Evolutionary conservation across 495 filamentous ascomycete genomes (phyloP), one percentile per base, ranked within the genome.

Genomic region (Eremomyces bilateralis): DNA sequence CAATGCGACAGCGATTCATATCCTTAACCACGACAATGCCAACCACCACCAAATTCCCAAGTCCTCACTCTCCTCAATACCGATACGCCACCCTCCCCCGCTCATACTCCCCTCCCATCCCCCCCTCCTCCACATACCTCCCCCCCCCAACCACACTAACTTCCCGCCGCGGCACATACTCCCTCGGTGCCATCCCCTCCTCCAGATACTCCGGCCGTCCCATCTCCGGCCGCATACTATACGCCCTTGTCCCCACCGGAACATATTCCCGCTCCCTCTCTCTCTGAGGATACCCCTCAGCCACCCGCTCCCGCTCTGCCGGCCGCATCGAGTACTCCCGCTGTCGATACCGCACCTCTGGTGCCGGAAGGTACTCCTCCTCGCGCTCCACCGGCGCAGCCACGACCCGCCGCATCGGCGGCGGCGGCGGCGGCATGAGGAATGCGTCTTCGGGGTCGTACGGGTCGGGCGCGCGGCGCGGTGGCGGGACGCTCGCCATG

Each of bases 321-420:
- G 58, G 60, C 1, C 53, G 61, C 29, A 48, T 40, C 12, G 58
- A 53, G 31, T 62, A 62, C 28, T 64, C 65, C 31, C 61, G 44
- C 33, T 67, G 60, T 29, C 67, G 57, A 42, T 69, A 69, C 8
- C 51, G 42, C 39, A 62, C 53, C 20, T 54, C 54, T 33, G 60
- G 61, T 35, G 70, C 67, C 30, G 65, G 58, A 32, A 11, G 10
- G 37, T 67, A 58, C 10, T 67, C 65, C 12, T 67, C 46, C 24
- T 67, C 59, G 18, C 67, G 59, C 37, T 62, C 42, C 4, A 56
- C 59, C 12, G 36, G 52, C 44, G 35, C 52, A n/a, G n/a, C n/a
- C n/a, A n/a, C n/a, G n/a, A n/a, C n/a, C n/a, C n/a, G n/a, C n/a
- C n/a, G n/a, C 41, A 38, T 59, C 54, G 27, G 41, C 42, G 49